Evolutionary conservation across 441 rosid genomes (phyloP), one percentile per base, ranked within the genome.

Genomic region (Pelargonium cotyledonis): DNA sequence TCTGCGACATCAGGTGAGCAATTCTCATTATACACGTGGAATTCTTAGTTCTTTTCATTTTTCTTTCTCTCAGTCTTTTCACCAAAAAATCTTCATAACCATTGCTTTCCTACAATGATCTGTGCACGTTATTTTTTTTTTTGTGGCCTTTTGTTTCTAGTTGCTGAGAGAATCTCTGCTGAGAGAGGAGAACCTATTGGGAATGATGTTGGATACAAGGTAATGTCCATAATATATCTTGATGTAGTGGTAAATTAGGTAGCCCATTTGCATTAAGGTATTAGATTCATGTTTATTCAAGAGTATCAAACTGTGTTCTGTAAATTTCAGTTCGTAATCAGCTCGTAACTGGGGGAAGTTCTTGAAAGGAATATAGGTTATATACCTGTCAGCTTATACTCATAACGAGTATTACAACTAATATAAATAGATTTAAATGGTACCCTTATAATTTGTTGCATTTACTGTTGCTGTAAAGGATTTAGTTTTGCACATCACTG

Each of bases 171-270:
- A 77, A 92, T 95, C 65, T 77, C 97, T 66, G 80, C 65, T 72
- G 99, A 95, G 85, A 86, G 99, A 80, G 99, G 99, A 63, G 88
- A 87, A 76, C 77, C 68, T 74, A 71, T 89, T 76, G 98, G 98
- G 81, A 87, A 82, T 16, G 83, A 85, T 74, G 74, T 92, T 73
- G 99, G 99, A 53, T 95, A 89, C 87, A 95, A 95, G 99, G 99
- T 92, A 79, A 51, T 69, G 18, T 62, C 64, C 35, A 18, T 70
- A 57, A 46, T 11, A 67, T 61, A 57, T 41, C 38, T 31, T 58
- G 43, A 21, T 38, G 26, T 49, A 15, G 4, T 49, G 16, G 55
- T 46, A 46, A 46, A 46, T 8, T 46, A 10, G 10, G n/a, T 46
- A 46, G 51, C 12, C 51, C 12, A 46, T 46, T 2, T 46, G 12